Percentiles rank a stretch among this genome's conserved stretches.
These are phyloP conservation scores for Yamadazyma atmosphaerica DNA, from an alignment of 1,139 yeast genomes.

Conservation along the genomic window DNA sequence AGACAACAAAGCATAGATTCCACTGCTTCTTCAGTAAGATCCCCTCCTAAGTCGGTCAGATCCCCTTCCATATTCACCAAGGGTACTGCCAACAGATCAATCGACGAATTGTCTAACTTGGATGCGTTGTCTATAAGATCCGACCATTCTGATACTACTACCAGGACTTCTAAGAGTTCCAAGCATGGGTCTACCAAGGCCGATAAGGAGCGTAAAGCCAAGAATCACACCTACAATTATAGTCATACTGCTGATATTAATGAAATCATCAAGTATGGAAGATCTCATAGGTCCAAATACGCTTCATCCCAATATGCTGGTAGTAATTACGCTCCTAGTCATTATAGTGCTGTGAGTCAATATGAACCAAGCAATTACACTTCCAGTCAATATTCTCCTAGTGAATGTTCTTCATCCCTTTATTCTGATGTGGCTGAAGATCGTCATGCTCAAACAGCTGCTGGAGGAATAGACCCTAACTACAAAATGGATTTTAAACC, in stretches of 20 bases:
- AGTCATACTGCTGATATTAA: slow-evolving; percentile 14
- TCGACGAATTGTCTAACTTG: slow-evolving; percentile 16
- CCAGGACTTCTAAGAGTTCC: background rate
- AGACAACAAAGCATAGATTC: slow-evolving; percentile 5
- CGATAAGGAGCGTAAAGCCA: background rate
- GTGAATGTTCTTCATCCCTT: slow-evolving; percentile 7
- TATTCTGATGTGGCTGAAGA: slow-evolving; percentile 4
- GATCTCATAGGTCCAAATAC: slow-evolving; percentile 3
- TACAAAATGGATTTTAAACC: slow-evolving; percentile 7
- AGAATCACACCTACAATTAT: slow-evolving; percentile 13
- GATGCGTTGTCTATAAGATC: slow-evolving; percentile 14
- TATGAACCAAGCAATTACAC: too few species aligned
- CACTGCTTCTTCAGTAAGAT: slow-evolving; percentile 5
- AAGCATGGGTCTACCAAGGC: too few species aligned
- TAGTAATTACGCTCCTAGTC: background rate
- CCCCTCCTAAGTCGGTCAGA: slow-evolving; percentile 4
- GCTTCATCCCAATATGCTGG: background rate
- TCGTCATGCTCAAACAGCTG: background rate
- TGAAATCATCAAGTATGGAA: slow-evolving; percentile 11
- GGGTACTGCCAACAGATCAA: slow-evolving; percentile 5
- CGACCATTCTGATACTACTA: slow-evolving; percentile 7
- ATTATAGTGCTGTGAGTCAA: too few species aligned
- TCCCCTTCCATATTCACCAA: slow-evolving; percentile 9
- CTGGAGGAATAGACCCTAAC: slow-evolving; percentile 1
- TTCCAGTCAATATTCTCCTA: slow-evolving; percentile 4